Evolutionary conservation across 768 basidiomycete genomes (phyloP), one percentile per base, ranked within the genome.

Genomic region (Phylloporus sp.): DNA sequence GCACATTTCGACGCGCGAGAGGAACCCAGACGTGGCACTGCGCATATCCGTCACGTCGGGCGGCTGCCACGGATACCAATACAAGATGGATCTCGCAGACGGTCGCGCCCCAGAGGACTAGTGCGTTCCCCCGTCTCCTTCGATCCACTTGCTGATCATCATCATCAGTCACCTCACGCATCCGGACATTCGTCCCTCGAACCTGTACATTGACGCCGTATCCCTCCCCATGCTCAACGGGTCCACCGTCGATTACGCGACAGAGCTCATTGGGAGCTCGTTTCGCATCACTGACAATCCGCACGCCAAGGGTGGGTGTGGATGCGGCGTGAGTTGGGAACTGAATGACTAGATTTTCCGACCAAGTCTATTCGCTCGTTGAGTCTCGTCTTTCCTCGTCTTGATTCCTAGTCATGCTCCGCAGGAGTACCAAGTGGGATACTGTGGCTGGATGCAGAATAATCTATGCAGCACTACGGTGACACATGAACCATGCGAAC

Each of bases 51-150:
- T 97, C 21, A 92, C 96, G 58, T 90, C 86, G 10, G 95, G 95
- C 10, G 95, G 95, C 17, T 98, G 95, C 60, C 94, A 98, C 63
- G 95, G 95, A 29, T 97, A 97, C 65, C 92, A 96, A 59, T 96
- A 97, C 67, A 94, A 89, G 56, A 80, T 98, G 77, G 82, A 86
- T 45, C 75, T 97, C 4, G 84, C 87, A 3, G 74, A 73, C 29
- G 66, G 69, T 35, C 72, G 74, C 14, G 70, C 75, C 23, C 73
- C 74, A 5, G 91, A 93, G 53, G 93, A 96, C 67, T 96, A 93
- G 93, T 94, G 62, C 62, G 90, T 72, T 13, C 4, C 18, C 3
- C 26, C 10, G 1, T 6, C 20, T 3, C 9, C 4, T 36, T 42
- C 28, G 4, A 18, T n/a, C n/a, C n/a, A n/a, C n/a, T n/a, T n/a